These are phyloP conservation scores for Penicillium odoratum DNA, from an alignment of 495 filamentous ascomycete species.

Conservation along the genomic window DNA sequence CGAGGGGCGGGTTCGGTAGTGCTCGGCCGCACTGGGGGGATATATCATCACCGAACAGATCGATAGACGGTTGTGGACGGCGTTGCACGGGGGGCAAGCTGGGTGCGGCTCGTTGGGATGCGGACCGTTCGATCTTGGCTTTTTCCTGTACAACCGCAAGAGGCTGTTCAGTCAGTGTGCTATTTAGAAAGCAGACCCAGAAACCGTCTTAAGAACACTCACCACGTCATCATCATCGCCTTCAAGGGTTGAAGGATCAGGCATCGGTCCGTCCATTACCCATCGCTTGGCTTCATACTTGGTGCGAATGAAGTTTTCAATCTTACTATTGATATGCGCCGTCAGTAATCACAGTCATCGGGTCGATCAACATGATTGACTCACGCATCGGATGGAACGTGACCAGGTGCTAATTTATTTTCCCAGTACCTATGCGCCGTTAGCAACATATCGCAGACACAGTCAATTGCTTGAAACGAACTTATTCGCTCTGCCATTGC, in stretches of 20 bases:
- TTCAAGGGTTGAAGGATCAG: conserved; percentile 84
- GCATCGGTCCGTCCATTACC: conserved; percentile 96
- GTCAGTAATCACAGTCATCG: conserved; percentile 4
- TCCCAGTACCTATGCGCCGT: conserved; percentile 76
- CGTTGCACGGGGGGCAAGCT: conserved; percentile 43
- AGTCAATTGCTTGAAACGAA: conserved; percentile 40
- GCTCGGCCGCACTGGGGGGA: conserved; percentile 63
- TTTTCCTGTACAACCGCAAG: conserved; percentile 73
- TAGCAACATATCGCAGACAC: conserved; percentile 10
- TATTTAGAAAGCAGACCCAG: not conserved
- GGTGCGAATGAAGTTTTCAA: conserved; percentile 98
- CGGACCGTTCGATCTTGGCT: conserved; percentile 63
- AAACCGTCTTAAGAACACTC: conserved; percentile 19
- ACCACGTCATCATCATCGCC: conserved; percentile 80
- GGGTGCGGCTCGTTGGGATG: conserved; percentile 50
- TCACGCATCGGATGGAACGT: conserved; percentile 92
- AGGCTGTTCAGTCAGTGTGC: conserved; percentile 50
- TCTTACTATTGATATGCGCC: conserved; percentile 59
- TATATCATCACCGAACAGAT: conserved; percentile 65
- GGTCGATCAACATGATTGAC: conserved; percentile 27
- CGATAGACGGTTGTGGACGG: conserved; percentile 50
- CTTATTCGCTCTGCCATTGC: conserved; percentile 93
- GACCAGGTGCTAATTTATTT: conserved; percentile 83
- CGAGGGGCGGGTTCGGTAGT: conserved; percentile 62
- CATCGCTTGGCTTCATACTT: conserved; percentile 98